These are phyloP conservation scores for Coemansia sp. DNA, from an alignment of 192 early-diverging fungal species.

Conservation along the genomic window DNA sequence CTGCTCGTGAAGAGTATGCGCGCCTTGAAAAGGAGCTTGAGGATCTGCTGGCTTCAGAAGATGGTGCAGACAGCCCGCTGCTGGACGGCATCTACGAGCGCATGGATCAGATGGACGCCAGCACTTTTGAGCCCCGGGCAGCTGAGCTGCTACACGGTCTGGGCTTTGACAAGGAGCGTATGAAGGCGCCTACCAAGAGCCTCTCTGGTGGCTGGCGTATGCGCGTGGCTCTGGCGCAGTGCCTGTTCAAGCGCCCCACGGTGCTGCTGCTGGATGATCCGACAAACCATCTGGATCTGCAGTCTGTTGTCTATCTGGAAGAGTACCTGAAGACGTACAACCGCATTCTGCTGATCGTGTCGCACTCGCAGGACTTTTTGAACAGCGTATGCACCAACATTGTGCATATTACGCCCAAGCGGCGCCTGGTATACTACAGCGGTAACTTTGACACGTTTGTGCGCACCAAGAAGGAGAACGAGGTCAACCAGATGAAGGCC, in stretches of 20 bases:
- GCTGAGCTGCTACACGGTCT: slow-evolving; percentile 89
- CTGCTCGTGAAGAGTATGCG: slow-evolving; percentile 84
- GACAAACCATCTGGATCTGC: slow-evolving; percentile 89
- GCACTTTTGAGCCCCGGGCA: slow-evolving; percentile 93
- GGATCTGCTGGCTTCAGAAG: slow-evolving; percentile 76
- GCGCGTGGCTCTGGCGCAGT: slow-evolving; percentile 94
- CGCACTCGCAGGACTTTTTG: slow-evolving; percentile 95
- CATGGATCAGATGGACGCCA: slow-evolving; percentile 87
- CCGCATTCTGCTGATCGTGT: slow-evolving; percentile 83
- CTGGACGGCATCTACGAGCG: slow-evolving; percentile 96
- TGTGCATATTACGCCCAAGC: slow-evolving; percentile 87
- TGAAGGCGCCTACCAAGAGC: slow-evolving; percentile 92
- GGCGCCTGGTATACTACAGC: slow-evolving; percentile 88
- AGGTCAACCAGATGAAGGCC: slow-evolving; percentile 99
- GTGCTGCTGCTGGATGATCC: slow-evolving; percentile 93
- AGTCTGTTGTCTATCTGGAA: slow-evolving; percentile 84
- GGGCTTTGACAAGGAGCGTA: slow-evolving; percentile 83
- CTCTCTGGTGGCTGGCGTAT: slow-evolving; percentile 99
- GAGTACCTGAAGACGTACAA: slow-evolving; percentile 77
- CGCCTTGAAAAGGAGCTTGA: slow-evolving; percentile 91
- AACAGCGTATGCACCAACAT: slow-evolving; percentile 96
- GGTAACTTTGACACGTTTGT: slow-evolving; percentile 98
- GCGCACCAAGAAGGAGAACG: slow-evolving; percentile 91
- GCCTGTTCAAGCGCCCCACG: slow-evolving; percentile 91
- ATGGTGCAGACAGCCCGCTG: slow-evolving; percentile 79